Base-by-base conservation (phyloP, 306 rosid species). In the Coriaria nepalensis region DNA sequence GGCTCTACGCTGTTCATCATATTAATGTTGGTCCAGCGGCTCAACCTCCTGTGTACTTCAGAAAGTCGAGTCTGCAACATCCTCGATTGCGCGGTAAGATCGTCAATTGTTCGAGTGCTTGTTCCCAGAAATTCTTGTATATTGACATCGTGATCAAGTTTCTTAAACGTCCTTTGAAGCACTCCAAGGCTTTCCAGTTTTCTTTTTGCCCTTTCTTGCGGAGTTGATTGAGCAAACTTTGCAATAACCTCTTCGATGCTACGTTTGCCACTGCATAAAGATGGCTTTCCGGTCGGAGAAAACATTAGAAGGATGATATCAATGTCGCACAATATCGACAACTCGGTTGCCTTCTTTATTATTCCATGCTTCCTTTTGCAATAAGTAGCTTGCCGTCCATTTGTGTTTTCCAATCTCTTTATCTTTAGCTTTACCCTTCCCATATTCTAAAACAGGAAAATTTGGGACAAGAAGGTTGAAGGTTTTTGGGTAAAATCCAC, bases 251-350 rank as follows among this genome's bases (percentile, higher is more conserved):
- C 92, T 57, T 78, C 92, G 7, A 78, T 72, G 68, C 73, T 73
- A 66, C 76, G 78, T 15, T 69, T 70, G 44, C 94, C 95, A 5
- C 71, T 67, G 59, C 83, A 84, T n/a, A 84, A 33, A 6, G 92
- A 66, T 46, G 97, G 95, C 63, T 81, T 84, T 56, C 95, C 95
- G 9, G 68, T 55, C 0, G 97, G 97, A 7, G 97, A 82, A 63
- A 90, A 90, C 97, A 90, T 90, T 61, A 90, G 98, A 65, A 90
- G 98, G 50, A 85, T 57, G 50, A 90, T 79, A 58, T 84, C 97
- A 41, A 84, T 74, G 44, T 88, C 97, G 20, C 97, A 84, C 2
- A 88, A 57, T 33, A 90, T 81, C 12, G 94, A 85, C 46, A 90
- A 69, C 53, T 90, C 98, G 50, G 70, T 68, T 7, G 98, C 98